Base-by-base conservation (phyloP, 1,139 yeast species). In the Saccharomycopsis hybrid region DNA sequence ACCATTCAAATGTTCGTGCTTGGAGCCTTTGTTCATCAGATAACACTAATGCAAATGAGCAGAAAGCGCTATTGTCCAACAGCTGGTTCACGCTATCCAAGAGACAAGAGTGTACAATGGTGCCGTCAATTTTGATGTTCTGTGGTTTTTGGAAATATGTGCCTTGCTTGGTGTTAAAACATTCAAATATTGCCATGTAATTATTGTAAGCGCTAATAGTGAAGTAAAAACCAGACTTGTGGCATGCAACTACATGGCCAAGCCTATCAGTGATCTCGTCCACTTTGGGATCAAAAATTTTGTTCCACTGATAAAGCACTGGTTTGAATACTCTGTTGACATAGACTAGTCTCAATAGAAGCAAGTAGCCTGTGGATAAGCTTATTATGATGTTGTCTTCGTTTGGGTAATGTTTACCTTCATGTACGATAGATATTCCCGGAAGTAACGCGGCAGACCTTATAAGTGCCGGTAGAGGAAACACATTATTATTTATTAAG, bases 311-410 rank as follows among this genome's bases (percentile, higher is more conserved):
- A 13, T 11, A 36, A 4, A 47, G 18, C 25, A 32, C 5, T 3
- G 53, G 53, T 9, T 39, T 11, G 29, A 37, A 43, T 2, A 13
- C 4, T 11, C 13, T 31, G 9, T 39, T 25, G 35, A 24, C n/a
- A n/a, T 18, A 28, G 4, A 38, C 18, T 5, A 50, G 28, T 28
- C 43, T 37, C 4, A 50, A 27, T 25, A 48, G 27, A 7, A 50
- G 11, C 5, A 50, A 24, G 28, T 43, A 47, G 11, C 53, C 53
- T 4, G 46, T 27, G n/a, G 44, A 27, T 25, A 44, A 35, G n/a
- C 38, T 7, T 3, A 50, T 5, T 4, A 50, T 8, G 25, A 50
- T 11, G 30, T 42, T 44, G 33, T 50, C 53, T 30, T 46, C 50
- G 11, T 38, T 11, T 27, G 27, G 8, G 28, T n/a, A 18, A 27